Evolutionary conservation across 2,329 filamentous ascomycete species (phyloP), one percentile per base, ranked within the genome.

Genomic region (Chaetomium sp.): DNA sequence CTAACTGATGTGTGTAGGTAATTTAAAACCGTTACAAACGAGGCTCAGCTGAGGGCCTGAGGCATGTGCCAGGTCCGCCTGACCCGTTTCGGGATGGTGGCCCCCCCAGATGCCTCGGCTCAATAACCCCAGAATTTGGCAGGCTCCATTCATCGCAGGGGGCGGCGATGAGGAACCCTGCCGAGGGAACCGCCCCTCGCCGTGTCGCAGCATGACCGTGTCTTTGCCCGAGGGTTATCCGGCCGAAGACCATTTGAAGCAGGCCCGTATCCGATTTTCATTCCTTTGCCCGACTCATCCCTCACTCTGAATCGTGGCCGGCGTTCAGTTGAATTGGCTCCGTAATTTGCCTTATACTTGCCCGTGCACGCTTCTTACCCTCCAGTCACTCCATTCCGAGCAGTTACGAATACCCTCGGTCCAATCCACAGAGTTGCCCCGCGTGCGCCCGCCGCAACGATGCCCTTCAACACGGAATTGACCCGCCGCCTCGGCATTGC

Each of bases 391-490:
- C 50, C 38, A 13, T n/a, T n/a, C n/a, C n/a, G n/a, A n/a, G n/a
- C n/a, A 12, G 4, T n/a, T 4, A 19, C 10, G 3, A 3, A 6
- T 29, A 29, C 6, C 27, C 27, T 29, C 27, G 27, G 27, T 29
- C 16, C 21, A 25, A 38, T 25, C 19, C n/a, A 56, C 31, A 16
- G 16, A 21, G 25, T 42, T 51, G 3, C 49, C 16, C 21, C 45
- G 45, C 57, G 56, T 51, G 55, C 57, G 38, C 55, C 57, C 51
- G 4, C 66, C 12, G 61, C 65, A 71, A 78, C 68, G 64, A 86
- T 87, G 84, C 82, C 85, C 72, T 82, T 86, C 76, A 74, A 84
- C 69, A 87, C 84, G 67, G 82, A 84, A 72, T 77, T 87, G 67
- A 87, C 84, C 64, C 81, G 83, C 73, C 80, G 79, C 55, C 81